These are phyloP conservation scores for Madurella mycetomatis DNA, from an alignment of 2,329 filamentous ascomycete species.

Conservation along the genomic window DNA sequence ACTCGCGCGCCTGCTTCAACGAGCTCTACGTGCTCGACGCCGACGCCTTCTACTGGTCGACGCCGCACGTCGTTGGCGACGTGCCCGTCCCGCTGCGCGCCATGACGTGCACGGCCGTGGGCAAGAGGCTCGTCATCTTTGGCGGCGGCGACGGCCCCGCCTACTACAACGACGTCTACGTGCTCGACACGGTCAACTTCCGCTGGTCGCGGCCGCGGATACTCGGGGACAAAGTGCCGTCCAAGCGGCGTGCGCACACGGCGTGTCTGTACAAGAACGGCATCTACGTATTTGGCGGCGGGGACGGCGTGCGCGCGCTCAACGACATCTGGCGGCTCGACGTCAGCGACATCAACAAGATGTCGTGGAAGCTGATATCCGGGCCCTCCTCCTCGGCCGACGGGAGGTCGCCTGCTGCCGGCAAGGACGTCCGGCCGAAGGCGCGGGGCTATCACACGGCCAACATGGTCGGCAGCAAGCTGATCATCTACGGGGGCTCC, in stretches of 20 bases:
- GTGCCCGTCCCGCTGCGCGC: constrained; percentile 61
- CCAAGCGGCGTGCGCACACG: constrained; percentile 61
- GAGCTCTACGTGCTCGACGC: constrained; percentile 65
- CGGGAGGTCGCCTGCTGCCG: constrained; percentile 7
- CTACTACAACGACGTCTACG: constrained; percentile 69
- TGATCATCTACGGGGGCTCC: constrained; percentile 67
- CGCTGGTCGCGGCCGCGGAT: constrained; percentile 61
- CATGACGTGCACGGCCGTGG: constrained; percentile 68
- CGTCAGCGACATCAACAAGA: constrained; percentile 60
- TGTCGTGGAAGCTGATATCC: constrained; percentile 65
- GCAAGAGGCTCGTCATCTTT: constrained; percentile 66
- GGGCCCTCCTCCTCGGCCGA: constrained; percentile 30
- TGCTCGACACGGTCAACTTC: constrained; percentile 66
- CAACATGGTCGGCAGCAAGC: constrained; percentile 68
- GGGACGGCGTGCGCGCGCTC: constrained; percentile 64
- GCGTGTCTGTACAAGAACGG: constrained; percentile 68
- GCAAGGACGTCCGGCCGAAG: constrained; percentile 45
- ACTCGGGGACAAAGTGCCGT: constrained; percentile 53
- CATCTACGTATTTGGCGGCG: constrained; percentile 68
- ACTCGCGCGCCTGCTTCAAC: constrained; percentile 63
- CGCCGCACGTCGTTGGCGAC: constrained; percentile 60
- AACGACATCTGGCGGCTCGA: constrained; percentile 72
- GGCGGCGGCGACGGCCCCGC: constrained; percentile 65
- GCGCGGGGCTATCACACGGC: constrained; percentile 67
- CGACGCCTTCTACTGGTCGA: constrained; percentile 66